Evolutionary conservation across 306 rosid species (phyloP), one percentile per base, ranked within the genome.

Genomic region (Corylus americana): DNA sequence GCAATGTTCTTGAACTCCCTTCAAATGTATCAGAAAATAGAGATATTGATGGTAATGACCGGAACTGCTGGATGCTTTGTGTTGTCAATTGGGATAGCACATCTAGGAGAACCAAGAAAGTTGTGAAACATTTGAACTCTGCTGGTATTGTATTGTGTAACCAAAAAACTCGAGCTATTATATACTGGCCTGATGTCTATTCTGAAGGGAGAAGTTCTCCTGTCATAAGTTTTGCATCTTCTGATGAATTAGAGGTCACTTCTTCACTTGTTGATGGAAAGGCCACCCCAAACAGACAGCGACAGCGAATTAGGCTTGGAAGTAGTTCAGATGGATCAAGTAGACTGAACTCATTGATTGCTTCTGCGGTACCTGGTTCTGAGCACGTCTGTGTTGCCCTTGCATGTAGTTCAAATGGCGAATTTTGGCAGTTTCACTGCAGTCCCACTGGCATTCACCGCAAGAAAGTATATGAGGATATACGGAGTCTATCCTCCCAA

Each of bases 391-490:
- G 98, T 67, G 72, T 84, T 73, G 97, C 89, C 54, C 79, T 95
- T 86, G 97, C 97, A 0, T 90, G 92, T 84, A 83, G 91, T 87
- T 91, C 98, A 51, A 88, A 87, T 59, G 97, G 94, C 45, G 89
- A 92, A 74, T 88, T 95, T 54, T 95, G 98, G 98, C 87, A 79
- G 87, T 95, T 92, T 88, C 83, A 76, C 57, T 95, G 97, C 80
- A 87, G 89, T 78, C 92, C 91, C 35, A 77, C 79, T 70, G 91
- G 94, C 76, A 85, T 95, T 80, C 81, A 82, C 49, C 85, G 93
- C 49, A 78, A 78, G 63, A 86, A 87, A 86, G 92, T 89, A 17
- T 66, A 47, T 58, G 80, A 83, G 48, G 85, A 82, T 80, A 62
- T 78, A 44, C 74, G 53, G 42, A 84, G 44, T 82, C 63, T 75